These are phyloP conservation scores for Astragalus membranaceus DNA, from an alignment of 306 rosid genomes.

Conservation along the genomic window DNA sequence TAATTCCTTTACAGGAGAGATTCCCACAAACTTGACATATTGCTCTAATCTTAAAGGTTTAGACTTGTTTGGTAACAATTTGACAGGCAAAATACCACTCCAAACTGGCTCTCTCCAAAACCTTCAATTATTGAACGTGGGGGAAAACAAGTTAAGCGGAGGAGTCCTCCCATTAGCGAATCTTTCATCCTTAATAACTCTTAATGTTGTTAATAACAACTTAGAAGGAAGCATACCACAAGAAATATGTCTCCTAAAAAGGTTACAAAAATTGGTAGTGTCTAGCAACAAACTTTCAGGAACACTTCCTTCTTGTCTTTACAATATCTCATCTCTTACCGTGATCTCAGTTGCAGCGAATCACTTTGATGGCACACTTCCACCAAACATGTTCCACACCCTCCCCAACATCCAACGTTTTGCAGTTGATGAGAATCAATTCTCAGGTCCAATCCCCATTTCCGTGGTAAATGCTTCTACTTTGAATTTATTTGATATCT, in stretches of 20 bases:
- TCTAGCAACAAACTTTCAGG: not conserved
- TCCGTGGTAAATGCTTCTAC: not conserved
- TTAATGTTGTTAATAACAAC: not conserved
- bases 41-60: not conserved
- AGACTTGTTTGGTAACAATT: not conserved
- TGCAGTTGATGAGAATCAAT: not conserved
- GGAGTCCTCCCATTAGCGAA: not conserved
- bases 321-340: not conserved
- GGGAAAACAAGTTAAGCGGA: not conserved
- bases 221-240: not conserved
- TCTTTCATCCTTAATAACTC: not conserved
- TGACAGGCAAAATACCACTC: not conserved
- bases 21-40: conserved; percentile 19
- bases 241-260: not conserved
- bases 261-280: not conserved
- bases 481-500: not conserved
- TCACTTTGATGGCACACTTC: not conserved
- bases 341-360: not conserved
- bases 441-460: not conserved
- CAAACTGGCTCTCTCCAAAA: conserved; percentile 11
- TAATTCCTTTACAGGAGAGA: conserved; percentile 18
- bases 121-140: not conserved
- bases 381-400: not conserved
- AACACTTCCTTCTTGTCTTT: not conserved
- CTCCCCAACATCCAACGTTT: not conserved